Base-by-base conservation (phyloP, 176 grass and related monocot genomes). In the Thalia dealbata region DNA sequence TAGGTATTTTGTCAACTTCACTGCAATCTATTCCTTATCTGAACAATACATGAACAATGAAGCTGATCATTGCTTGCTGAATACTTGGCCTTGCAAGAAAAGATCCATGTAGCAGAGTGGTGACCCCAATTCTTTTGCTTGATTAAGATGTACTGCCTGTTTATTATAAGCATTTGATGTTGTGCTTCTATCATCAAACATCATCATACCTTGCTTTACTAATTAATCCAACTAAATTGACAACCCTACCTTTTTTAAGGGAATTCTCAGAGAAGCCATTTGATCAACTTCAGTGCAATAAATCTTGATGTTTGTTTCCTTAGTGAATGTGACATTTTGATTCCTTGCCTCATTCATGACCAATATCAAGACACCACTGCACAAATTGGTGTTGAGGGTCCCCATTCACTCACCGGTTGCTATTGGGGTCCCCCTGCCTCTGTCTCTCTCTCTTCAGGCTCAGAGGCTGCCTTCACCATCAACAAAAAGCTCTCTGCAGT, bases 271-370 rank as follows among this genome's bases (percentile, higher is more conserved):
- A 69, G n/a, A 28, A 63, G 3, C 3, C 2, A 63, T 44, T 69
- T 3, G 22, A 45, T 45, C 42, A 52, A 52, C 23, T 72, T 28
- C 14, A 52, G 21, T 16, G 23, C 25, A 10, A 72, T 51, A 50
- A 72, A 52, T 52, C 70, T 18, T 4, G 15, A 52, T 72, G 45
- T 52, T 52, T 2, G 70, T 72, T 54, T 72, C 15, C 48, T 54
- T 19, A 23, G 13, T 45, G 55, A 59, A 18, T 24, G 32, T 43
- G 72, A 74, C 72, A 26, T 60, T 61, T 75, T 75, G 73, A 75
- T 75, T 75, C 55, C 73, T 75, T 75, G 56, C 61, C 55, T 24
- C 73, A 26, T 75, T 62, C 73, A 60, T 46, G 19, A 18, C 55
- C 54, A 61, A 61, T 54, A 75, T 26, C 35, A 62, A 38, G 54